phyloP scores from a whole-genome alignment of 2,329 filamentous ascomycete species.

The Mycosphaerelloides madeirae region DNA sequence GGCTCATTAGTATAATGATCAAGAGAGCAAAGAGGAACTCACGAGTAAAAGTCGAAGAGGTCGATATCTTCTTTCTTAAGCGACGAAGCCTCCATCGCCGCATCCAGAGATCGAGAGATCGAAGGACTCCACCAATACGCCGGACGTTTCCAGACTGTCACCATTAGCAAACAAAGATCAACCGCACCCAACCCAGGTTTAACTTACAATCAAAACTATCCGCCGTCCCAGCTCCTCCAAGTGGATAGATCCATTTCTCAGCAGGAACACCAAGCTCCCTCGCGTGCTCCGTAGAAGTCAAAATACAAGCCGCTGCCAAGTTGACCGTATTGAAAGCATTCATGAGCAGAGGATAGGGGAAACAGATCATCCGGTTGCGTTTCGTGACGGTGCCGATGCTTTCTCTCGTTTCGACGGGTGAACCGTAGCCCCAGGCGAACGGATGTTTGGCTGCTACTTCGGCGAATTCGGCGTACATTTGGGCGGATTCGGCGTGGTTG shows the following conservation, averaged over 20 bases:
- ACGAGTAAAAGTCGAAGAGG: constrained; percentile 61
- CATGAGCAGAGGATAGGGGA: constrained; percentile 64
- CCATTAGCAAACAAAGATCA: background rate
- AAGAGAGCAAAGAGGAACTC: constrained; percentile 6
- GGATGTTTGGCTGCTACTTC: constrained; percentile 50
- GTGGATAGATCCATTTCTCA: constrained; percentile 58
- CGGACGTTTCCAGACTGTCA: constrained; percentile 57
- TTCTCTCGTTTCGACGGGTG: constrained; percentile 42
- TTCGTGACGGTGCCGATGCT: constrained; percentile 51
- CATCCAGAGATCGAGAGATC: constrained; percentile 55
- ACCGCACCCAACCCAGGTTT: background rate
- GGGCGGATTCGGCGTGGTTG: constrained; percentile 56
- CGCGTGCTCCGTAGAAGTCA: constrained; percentile 56
- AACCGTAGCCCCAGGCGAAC: constrained; percentile 56
- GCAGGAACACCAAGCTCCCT: constrained; percentile 50
- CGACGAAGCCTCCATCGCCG: constrained; percentile 46
- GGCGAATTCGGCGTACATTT: constrained; percentile 59
- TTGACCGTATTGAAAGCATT: constrained; percentile 69
- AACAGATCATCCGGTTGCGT: constrained; percentile 64
- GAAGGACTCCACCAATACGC: constrained; percentile 56
- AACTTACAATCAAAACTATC: constrained; percentile 53
- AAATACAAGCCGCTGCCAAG: constrained; percentile 55
- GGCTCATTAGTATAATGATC: background rate
- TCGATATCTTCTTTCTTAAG: constrained; percentile 52
- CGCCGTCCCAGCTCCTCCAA: constrained; percentile 59